Base-by-base conservation (phyloP, 441 rosid genomes). In the Eutrema salsugineum region DNA sequence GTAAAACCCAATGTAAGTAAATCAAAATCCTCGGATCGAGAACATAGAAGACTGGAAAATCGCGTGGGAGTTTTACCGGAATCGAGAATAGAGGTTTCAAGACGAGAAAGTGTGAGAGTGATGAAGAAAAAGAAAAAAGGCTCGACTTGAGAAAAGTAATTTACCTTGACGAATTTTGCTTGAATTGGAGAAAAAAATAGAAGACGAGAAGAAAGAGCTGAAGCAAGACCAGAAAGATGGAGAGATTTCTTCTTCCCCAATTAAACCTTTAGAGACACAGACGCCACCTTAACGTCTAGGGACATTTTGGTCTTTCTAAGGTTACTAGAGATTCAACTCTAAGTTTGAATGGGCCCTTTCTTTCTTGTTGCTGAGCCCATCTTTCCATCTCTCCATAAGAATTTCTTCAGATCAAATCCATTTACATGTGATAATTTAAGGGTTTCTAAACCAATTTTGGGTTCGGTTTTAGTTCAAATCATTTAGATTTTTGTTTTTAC, bases 241-340 rank as follows among this genome's bases (percentile, higher is more conserved):
- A 62, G 59, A 54, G 61, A 33, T 76, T 57, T 57, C 79, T 70
- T 76, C 75, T 76, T 63, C 79, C 67, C 66, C 79, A 76, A 70
- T 76, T 70, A 62, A 28, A 63, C 66, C 68, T 66, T 50, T 22
- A 15, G 40, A 49, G 20, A 17, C n/a, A 8, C 22, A 15, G 11
- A 22, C 3, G 14, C 1, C 24, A 32, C 16, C 17, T 19, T 42
- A 60, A 36, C 36, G 27, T 1, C 1, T 3, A 68, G 36, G 73
- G 78, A 11, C 0, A 22, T 6, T 35, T 62, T 35, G 0, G 78
- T 60, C 73, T 33, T 36, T 53, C 0, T 0, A 22, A 0, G 12
- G 0, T 22, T 38, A 11, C 16, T 6, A 28, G 0, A 50, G 7
- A 10, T 8, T 12, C n/a, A 8, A 8, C 6, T 17, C 16, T 43